Percentiles rank a stretch among this genome's conserved stretches.
Evolutionary conservation across 345 rosid genomes (phyloP).

Genomic region (Garcia nutans): DNA sequence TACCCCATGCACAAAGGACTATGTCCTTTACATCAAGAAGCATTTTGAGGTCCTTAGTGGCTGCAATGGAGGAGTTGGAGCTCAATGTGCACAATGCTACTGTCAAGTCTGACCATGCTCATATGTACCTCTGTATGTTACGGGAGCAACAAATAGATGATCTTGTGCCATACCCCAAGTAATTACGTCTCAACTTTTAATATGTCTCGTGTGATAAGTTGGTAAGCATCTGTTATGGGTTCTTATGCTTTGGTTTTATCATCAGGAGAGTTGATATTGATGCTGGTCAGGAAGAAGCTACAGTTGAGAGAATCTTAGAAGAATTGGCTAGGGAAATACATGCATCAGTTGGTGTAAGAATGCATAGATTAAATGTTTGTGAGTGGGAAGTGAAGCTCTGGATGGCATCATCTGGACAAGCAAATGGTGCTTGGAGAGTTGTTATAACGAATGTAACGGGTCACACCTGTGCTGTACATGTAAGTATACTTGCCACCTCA

Average conservation of each 20-base stretch:
- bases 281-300: constrained; percentile 67
- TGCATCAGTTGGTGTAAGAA: constrained; percentile 73
- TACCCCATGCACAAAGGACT: constrained; percentile 40
- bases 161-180: constrained; percentile 89
- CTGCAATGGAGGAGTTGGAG: constrained; percentile 98
- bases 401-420: constrained; percentile 75
- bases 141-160: constrained; percentile 87
- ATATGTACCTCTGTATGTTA: constrained; percentile 90
- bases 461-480: constrained; percentile 88
- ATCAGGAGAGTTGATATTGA: constrained; percentile 79
- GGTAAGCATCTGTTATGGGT: not conserved
- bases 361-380: constrained; percentile 87
- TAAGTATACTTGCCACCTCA: constrained; percentile 42
- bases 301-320: constrained; percentile 67
- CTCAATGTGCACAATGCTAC: constrained; percentile 82
- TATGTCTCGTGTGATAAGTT: constrained; percentile 6
- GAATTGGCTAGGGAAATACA: constrained; percentile 78
- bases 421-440: constrained; percentile 97
- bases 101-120: constrained; percentile 80
- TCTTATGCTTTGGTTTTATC: constrained; percentile 29
- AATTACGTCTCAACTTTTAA: constrained; percentile 27
- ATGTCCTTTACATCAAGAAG: constrained; percentile 78
- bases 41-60: constrained; percentile 77
- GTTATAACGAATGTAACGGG: constrained; percentile 87
- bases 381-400: constrained; percentile 99